Evolutionary conservation across 306 rosid genomes (phyloP).

Genomic region (Canavalia gladiata): DNA sequence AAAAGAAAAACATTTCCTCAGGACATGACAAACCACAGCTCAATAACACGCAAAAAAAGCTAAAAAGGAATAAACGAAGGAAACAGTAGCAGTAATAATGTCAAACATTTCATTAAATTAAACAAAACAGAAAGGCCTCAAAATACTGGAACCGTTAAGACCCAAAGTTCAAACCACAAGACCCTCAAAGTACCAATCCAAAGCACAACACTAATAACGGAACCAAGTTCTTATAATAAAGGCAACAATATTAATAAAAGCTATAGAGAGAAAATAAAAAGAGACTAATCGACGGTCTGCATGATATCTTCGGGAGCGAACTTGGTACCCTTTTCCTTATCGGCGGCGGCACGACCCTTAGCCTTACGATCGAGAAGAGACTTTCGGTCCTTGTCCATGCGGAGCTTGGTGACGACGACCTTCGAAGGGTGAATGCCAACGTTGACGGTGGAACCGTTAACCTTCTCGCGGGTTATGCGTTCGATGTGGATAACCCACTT

Average conservation of each 20-base stretch:
- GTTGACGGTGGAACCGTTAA: slow-evolving; percentile 93
- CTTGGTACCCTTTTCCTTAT: slow-evolving; percentile 94
- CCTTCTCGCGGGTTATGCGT: slow-evolving; percentile 95
- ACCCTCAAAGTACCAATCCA: slow-evolving; percentile 28
- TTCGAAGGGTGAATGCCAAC: slow-evolving; percentile 91
- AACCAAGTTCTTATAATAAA: slow-evolving; percentile 9
- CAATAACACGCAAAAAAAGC: neutral
- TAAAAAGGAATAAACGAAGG: neutral
- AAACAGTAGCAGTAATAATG: slow-evolving; percentile 20
- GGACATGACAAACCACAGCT: too few species aligned
- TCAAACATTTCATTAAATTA: slow-evolving; percentile 44
- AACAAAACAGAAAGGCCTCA: slow-evolving; percentile 40
- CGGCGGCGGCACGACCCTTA: slow-evolving; percentile 93
- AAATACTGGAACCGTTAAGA: slow-evolving; percentile 30
- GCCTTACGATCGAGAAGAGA: slow-evolving; percentile 94
- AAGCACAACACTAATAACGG: neutral
- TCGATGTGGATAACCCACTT: slow-evolving; percentile 97
- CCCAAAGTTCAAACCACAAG: slow-evolving; percentile 18
- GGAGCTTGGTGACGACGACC: slow-evolving; percentile 78
- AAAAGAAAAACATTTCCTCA: too few species aligned
- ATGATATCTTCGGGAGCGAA: slow-evolving; percentile 91
- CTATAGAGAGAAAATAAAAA: neutral
- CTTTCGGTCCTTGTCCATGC: slow-evolving; percentile 91
- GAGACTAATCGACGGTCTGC: slow-evolving; percentile 78
- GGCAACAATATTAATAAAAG: neutral